Evolutionary conservation across 805 yeast species (phyloP).

Genomic region (Candida montana): DNA sequence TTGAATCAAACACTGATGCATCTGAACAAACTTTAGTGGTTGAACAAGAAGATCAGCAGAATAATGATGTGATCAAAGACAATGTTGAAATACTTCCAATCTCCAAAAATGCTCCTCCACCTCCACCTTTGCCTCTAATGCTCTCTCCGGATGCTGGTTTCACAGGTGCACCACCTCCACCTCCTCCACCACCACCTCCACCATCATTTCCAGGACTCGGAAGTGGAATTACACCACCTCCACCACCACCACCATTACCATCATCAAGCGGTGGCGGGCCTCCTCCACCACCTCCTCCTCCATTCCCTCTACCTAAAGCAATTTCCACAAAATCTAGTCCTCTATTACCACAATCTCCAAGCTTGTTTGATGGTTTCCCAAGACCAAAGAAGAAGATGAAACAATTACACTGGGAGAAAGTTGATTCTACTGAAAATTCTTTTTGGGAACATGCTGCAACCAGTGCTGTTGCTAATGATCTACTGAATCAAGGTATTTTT

Average conservation of each 20-base stretch:
- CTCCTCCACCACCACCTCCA: constrained; percentile 30
- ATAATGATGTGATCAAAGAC: not conserved
- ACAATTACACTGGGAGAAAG: constrained; percentile 95
- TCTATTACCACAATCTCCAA: constrained; percentile 15
- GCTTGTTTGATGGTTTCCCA: constrained; percentile 11
- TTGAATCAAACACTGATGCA: constrained; percentile 2
- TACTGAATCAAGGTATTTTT: constrained; percentile 73
- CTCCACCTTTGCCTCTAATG: constrained; percentile 19
- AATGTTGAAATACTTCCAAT: too few species aligned
- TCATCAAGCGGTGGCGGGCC: constrained; percentile 3
- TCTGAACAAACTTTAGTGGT: constrained; percentile 7
- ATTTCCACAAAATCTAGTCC: constrained; percentile 13
- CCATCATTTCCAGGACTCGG: constrained; percentile 22
- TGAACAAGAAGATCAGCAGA: not conserved
- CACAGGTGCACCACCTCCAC: constrained; percentile 26
- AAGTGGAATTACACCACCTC: constrained; percentile 26
- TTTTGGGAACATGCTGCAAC: constrained; percentile 74
- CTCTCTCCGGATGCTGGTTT: too few species aligned
- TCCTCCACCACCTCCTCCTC: constrained; percentile 28
- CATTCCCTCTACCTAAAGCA: constrained; percentile 16
- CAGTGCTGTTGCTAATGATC: constrained; percentile 47
- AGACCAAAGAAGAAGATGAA: constrained; percentile 54
- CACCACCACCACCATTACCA: constrained; percentile 25
- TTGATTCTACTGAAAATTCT: constrained; percentile 78
- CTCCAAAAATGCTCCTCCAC: not conserved